Evolutionary conservation across 2,329 filamentous ascomycete species (phyloP).

Genomic region (Beauveria varroae): DNA sequence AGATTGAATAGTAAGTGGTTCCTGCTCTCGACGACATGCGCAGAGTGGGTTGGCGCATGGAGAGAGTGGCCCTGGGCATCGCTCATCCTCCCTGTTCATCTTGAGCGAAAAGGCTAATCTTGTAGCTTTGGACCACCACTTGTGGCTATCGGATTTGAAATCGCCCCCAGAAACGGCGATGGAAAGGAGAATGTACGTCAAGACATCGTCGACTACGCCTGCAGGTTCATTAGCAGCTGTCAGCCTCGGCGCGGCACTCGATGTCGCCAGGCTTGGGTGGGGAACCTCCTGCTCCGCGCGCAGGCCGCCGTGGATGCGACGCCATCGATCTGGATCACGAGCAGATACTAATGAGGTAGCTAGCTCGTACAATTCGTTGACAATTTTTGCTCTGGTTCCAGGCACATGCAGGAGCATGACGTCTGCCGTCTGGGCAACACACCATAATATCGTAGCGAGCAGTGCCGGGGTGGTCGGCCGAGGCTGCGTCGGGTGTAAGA

Average conservation of each 20-base stretch:
- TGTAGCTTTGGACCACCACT: slow-evolving; percentile 39
- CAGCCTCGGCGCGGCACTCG: slow-evolving; percentile 20
- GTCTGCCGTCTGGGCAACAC: slow-evolving; percentile 39
- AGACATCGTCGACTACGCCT: slow-evolving; percentile 32
- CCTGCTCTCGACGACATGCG: slow-evolving; percentile 23
- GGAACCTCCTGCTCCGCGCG: slow-evolving; percentile 25
- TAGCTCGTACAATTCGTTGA: slow-evolving; percentile 29
- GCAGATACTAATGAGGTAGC: slow-evolving; percentile 27
- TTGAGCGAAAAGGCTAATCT: slow-evolving; percentile 30
- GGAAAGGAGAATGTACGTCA: slow-evolving; percentile 37
- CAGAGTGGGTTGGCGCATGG: slow-evolving; percentile 25
- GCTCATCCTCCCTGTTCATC: slow-evolving; percentile 32
- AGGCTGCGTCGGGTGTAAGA: slow-evolving; percentile 32
- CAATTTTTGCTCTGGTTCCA: slow-evolving; percentile 31
- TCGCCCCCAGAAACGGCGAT: slow-evolving; percentile 40
- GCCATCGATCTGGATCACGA: slow-evolving; percentile 30
- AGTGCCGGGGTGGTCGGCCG: slow-evolving; percentile 36
- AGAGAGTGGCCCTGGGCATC: slow-evolving; percentile 20
- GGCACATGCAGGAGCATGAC: slow-evolving; percentile 33
- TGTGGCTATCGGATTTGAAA: slow-evolving; percentile 40
- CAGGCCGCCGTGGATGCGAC: slow-evolving; percentile 27
- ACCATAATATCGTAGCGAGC: slow-evolving; percentile 40
- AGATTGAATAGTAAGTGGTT: slow-evolving; percentile 18
- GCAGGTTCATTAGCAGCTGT: slow-evolving; percentile 28
- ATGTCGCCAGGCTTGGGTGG: slow-evolving; percentile 18